These are phyloP conservation scores for Pisolithus orientalis DNA, from an alignment of 768 basidiomycete genomes.

Conservation along the genomic window DNA sequence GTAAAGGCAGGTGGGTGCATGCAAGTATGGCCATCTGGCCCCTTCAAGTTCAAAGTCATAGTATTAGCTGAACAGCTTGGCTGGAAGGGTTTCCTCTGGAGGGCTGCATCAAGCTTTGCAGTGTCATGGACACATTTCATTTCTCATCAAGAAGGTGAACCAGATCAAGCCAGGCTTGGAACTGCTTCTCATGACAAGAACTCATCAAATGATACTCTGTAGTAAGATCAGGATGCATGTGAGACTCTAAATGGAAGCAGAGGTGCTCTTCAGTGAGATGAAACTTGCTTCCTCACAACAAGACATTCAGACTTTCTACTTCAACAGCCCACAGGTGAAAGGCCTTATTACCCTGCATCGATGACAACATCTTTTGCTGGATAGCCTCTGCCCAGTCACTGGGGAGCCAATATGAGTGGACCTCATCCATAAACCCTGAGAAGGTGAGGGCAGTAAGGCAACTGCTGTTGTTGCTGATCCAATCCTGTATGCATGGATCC, in stretches of 20 bases:
- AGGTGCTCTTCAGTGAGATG: constrained; percentile 7
- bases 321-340: no score
- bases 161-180: neutral
- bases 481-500: no score
- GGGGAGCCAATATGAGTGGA: constrained; percentile 1
- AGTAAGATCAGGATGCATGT: constrained; percentile 9
- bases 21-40: neutral
- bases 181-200: no score
- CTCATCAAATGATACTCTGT: no score
- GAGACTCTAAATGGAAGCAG: constrained; percentile 10
- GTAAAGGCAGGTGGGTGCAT: no score
- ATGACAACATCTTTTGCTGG: constrained; percentile 1
- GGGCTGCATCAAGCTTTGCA: neutral
- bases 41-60: neutral
- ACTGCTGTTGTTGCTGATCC: no score
- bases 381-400: constrained; percentile 1
- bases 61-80: neutral
- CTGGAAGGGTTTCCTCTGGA: neutral
- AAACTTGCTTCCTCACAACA: constrained; percentile 6
- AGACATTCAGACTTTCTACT: constrained; percentile 6
- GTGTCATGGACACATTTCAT: neutral
- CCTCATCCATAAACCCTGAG: no score
- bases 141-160: constrained; percentile 1
- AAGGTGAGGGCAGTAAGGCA: no score
- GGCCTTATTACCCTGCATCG: neutral